Evolutionary conservation across 1,284 basidiomycete species (phyloP).

Genomic region (Cryptococcus amylolentus): DNA sequence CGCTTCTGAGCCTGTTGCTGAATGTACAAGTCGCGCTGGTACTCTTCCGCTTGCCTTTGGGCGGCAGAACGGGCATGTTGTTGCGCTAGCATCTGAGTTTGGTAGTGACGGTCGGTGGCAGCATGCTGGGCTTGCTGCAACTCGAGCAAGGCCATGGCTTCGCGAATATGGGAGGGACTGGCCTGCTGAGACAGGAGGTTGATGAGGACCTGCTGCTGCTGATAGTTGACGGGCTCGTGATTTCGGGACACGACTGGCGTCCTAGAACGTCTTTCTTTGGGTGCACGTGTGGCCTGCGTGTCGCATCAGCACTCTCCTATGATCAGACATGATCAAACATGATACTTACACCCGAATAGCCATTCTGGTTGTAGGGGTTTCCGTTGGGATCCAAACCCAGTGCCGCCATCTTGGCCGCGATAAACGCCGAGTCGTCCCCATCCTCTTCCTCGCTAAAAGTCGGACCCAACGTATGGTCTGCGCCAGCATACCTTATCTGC

Average conservation of each 20-base stretch:
- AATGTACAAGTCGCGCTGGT: conserved; percentile 14
- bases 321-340: not conserved
- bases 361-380: conserved; percentile 15
- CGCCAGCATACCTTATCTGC: conserved; percentile 25
- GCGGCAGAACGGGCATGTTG: conserved; percentile 15
- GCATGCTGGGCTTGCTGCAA: conserved; percentile 28
- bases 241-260: not conserved
- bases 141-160: conserved; percentile 25
- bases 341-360: conserved; percentile 5
- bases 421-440: conserved; percentile 42
- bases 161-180: conserved; percentile 20
- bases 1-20: conserved; percentile 12
- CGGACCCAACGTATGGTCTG: conserved; percentile 42
- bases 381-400: conserved; percentile 29
- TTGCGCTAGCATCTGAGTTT: conserved; percentile 11
- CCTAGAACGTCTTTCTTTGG: not conserved
- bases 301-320: not conserved
- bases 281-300: not conserved
- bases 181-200: conserved; percentile 16
- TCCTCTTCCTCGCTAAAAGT: conserved; percentile 45
- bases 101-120: conserved; percentile 13
- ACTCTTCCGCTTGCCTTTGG: conserved; percentile 9
- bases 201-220: conserved; percentile 18
- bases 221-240: not conserved
- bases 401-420: conserved; percentile 40